These are phyloP conservation scores for Dactylis glomerata DNA, from an alignment of 176 grass and related monocot species.

Conservation along the genomic window DNA sequence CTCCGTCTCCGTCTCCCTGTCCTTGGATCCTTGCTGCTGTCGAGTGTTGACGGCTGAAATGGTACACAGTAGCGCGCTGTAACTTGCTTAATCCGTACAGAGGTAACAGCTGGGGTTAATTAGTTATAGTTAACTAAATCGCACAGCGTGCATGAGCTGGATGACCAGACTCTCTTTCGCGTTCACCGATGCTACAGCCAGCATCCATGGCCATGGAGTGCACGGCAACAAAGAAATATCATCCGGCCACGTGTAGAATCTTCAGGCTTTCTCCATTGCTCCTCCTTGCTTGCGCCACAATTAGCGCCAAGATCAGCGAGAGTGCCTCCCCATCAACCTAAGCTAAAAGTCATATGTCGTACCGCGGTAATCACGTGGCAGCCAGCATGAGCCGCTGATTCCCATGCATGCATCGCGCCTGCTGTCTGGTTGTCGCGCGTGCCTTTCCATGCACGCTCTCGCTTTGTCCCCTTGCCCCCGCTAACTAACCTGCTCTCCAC, in stretches of 20 bases:
- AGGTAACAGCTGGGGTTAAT: not conserved
- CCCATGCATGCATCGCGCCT: not conserved
- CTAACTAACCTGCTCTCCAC: not conserved
- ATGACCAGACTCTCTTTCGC: not conserved
- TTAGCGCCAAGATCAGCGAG: not conserved
- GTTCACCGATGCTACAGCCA: not conserved
- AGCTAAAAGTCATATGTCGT: not conserved
- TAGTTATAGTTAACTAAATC: not conserved
- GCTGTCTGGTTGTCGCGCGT: not conserved
- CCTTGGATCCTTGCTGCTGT: not conserved
- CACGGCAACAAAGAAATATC: not conserved
- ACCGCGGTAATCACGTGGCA: constrained; percentile 12
- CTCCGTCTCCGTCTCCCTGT: not conserved
- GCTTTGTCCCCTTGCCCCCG: not conserved
- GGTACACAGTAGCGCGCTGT: not conserved
- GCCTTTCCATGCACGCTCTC: constrained; percentile 27
- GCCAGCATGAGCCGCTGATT: not conserved
- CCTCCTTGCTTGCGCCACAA: not conserved
- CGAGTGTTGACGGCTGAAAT: too few relatives aligned
- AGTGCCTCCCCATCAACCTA: not conserved
- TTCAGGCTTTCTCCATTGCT: not conserved
- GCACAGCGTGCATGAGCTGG: not conserved
- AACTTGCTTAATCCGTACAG: not conserved
- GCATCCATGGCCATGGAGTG: not conserved
- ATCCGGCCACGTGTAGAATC: not conserved